These are phyloP conservation scores for Ophiostoma novo-ulmi DNA, from an alignment of 2,329 filamentous ascomycete genomes.

Conservation along the genomic window DNA sequence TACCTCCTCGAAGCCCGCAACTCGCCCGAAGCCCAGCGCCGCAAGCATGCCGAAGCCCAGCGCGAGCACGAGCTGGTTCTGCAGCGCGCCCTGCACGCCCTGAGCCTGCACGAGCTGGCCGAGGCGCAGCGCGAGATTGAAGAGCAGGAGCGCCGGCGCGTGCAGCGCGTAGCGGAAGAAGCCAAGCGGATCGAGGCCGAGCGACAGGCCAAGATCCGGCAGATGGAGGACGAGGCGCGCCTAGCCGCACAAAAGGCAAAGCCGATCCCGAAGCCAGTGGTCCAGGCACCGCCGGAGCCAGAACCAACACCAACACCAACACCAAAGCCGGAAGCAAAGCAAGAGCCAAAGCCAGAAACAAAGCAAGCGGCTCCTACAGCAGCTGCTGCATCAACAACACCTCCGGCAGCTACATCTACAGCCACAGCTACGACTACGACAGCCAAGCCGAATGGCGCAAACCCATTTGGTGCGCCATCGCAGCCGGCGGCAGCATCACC, in stretches of 20 bases:
- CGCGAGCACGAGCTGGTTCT: slow-evolving; percentile 32
- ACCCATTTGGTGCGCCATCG: not conserved
- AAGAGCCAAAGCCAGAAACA: not conserved
- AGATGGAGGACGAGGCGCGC: slow-evolving; percentile 33
- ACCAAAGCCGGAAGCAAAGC: not conserved
- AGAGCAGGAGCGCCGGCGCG: slow-evolving; percentile 29
- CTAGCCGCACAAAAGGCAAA: slow-evolving; percentile 35
- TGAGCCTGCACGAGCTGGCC: slow-evolving; percentile 28
- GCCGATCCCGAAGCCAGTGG: slow-evolving; percentile 30
- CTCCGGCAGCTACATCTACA: not conserved
- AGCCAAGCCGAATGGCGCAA: not conserved
- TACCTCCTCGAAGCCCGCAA: slow-evolving; percentile 33
- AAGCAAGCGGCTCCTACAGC: not conserved
- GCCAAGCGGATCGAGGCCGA: slow-evolving; percentile 29
- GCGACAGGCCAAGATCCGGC: slow-evolving; percentile 28
- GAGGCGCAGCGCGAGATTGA: slow-evolving; percentile 30
- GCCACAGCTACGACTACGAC: not conserved
- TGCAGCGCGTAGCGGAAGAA: slow-evolving; percentile 30
- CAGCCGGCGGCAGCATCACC: slow-evolving; percentile 4
- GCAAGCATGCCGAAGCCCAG: slow-evolving; percentile 32
- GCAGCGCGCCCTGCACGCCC: slow-evolving; percentile 28
- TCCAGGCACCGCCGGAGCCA: not conserved
- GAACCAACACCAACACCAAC: not conserved
- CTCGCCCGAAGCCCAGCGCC: slow-evolving; percentile 34
- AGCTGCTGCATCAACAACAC: not conserved